Base-by-base conservation (phyloP, 2,329 filamentous ascomycete genomes). In the Fonsecaea monophora region DNA sequence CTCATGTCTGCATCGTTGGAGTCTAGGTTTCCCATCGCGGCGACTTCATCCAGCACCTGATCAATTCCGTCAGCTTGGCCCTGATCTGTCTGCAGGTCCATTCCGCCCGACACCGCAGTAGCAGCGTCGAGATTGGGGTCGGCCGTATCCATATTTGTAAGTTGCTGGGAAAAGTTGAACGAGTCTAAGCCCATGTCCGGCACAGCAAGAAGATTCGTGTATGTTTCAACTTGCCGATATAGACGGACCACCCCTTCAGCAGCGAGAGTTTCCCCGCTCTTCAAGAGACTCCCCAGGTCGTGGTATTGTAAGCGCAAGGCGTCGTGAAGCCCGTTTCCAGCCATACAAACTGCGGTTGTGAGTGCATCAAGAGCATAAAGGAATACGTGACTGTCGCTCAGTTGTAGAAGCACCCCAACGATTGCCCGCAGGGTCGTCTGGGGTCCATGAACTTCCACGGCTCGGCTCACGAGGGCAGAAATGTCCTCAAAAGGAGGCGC, bases 401-500 rank as follows among this genome's bases (percentile, higher is more conserved):
- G 79, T 13, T 79, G 72, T 62, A 81, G 79, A 13, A 82, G 71
- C 66, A 82, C 78, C 34, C 81, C 79, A 37, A 82, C 68, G 8
- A 83, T 64, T 6, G 74, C 72, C 2, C 69, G 68, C 1, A 83
- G 72, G 0, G 82, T 76, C 21, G 76, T 74, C 8, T 75, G 69
- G 1, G 80, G 73, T 7, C 82, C 81, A 3, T 80, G 75, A n/a
- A 82, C 75, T 5, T 75, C 75, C 42, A 82, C 73, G 0, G 78
- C 78, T 1, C 75, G 73, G 7, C 48, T 40, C 18, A 68, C 37
- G 32, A 70, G 54, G 6, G 61, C 53, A 10, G 83, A 77, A 15
- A 89, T 72, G 68, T 85, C 82, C n/a, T 81, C 81, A 69, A 86
- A 84, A 0, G 83, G 85, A 78, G 8, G 87, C 77, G 2, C 83